phyloP scores from a whole-genome alignment of 371 early-diverging fungal genomes.

The Lichtheimia ramosa region DNA sequence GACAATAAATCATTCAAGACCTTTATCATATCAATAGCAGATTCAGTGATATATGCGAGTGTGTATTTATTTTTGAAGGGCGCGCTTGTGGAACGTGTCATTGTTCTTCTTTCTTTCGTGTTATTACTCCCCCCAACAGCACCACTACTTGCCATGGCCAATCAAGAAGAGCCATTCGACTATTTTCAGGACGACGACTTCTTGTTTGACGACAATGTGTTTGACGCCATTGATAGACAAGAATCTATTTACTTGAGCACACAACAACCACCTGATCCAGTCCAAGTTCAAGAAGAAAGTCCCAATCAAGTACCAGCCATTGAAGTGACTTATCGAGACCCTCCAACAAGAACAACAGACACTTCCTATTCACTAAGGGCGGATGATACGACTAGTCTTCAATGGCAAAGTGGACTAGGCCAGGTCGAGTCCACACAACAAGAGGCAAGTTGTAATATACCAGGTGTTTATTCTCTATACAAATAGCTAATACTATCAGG shows the following conservation, averaged over 20 bases:
- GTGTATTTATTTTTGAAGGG: too few relatives aligned
- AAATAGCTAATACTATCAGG: too few relatives aligned
- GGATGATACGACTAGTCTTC: background rate
- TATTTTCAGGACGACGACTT: constrained; percentile 5
- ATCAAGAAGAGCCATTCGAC: constrained; percentile 1
- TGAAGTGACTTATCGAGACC: background rate
- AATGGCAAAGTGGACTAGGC: background rate
- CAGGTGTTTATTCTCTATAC: background rate
- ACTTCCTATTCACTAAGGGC: background rate
- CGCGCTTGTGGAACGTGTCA: background rate
- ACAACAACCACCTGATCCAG: constrained; percentile 8
- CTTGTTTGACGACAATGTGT: background rate
- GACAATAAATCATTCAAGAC: too few relatives aligned
- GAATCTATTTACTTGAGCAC: constrained; percentile 8
- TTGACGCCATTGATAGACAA: constrained; percentile 9
- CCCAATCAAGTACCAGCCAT: background rate
- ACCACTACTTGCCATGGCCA: background rate
- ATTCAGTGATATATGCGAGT: background rate
- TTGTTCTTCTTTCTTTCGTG: background rate
- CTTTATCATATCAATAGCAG: background rate
- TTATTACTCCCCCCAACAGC: background rate
- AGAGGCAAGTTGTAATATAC: background rate
- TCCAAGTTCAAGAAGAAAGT: background rate
- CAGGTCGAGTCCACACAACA: background rate
- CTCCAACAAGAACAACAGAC: background rate